Conservation (phyloP, 257 asterid species). For the Plantago ovata region DNA sequence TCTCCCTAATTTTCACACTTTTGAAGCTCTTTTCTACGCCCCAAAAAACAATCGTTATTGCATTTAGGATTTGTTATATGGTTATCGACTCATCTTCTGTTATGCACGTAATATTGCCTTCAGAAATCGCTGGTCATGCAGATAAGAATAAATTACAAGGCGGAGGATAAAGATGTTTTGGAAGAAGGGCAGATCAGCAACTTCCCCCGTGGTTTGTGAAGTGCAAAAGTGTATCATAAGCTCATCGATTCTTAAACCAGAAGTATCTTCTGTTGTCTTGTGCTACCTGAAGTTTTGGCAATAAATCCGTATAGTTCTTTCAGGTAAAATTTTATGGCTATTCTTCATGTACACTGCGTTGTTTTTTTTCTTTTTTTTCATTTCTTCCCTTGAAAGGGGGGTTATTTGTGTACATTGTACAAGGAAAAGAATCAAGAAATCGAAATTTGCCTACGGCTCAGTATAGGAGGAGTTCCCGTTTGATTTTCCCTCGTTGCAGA, state of each 20-base stretch:
- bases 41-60: too few relatives aligned
- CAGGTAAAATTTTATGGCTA: slow-evolving; percentile 18
- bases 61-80: too few relatives aligned
- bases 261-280: slow-evolving; percentile 18
- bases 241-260: slow-evolving; percentile 15
- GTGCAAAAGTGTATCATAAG: slow-evolving; percentile 1
- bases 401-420: slow-evolving; percentile 48
- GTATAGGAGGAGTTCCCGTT: slow-evolving; percentile 19
- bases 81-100: too few relatives aligned
- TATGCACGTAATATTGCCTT: slow-evolving; percentile 9
- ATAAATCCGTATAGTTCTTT: slow-evolving; percentile 24
- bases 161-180: slow-evolving; percentile 59
- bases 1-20: too few relatives aligned
- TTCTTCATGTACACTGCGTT: slow-evolving; percentile 21
- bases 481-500: slow-evolving; percentile 17
- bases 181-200: slow-evolving; percentile 94
- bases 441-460: slow-evolving; percentile 34
- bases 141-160: slow-evolving; percentile 70
- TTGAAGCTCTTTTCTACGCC: too few relatives aligned
- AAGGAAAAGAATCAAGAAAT: slow-evolving; percentile 27
- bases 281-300: background rate
- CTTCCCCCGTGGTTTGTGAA: slow-evolving; percentile 71
- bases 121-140: slow-evolving; percentile 97
- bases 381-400: slow-evolving; percentile 24
- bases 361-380: slow-evolving; percentile 15